Evolutionary conservation across 257 asterid species (phyloP), one percentile per base, ranked within the genome.

Genomic region (Penstemon davidsonii): DNA sequence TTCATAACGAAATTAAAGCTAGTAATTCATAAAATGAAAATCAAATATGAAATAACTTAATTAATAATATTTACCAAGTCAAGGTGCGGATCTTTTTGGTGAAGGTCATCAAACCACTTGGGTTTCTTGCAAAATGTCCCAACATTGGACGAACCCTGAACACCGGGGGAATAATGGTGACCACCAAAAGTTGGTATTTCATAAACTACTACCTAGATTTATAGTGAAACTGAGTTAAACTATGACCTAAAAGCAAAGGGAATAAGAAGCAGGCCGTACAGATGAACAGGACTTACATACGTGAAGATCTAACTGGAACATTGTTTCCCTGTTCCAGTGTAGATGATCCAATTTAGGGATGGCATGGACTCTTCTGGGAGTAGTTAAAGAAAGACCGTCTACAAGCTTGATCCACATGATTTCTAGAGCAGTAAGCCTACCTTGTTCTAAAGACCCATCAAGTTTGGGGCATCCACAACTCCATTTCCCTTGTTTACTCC

Each of bases 271-370:
- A 60, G 66, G 76, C 11, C 15, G 60, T 49, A 57, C 33, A 62
- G 71, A 69, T 53, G 40, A 77, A 57, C 68, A 75, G 56, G 95
- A 88, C 99, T 91, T 94, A 88, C 97, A 91, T 94, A 94, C 99
- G 91, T 94, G 99, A 78, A 88, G 91, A 87, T 94, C 92, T 70
- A 88, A 69, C 51, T 72, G 77, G 50, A 73, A 67, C 13, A 83
- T 55, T 41, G 42, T 74, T 60, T 80, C 80, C 25, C 88, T 71
- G 37, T 77, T 77, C 94, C 86, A 85, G 60, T 94, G 97, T 71
- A 91, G 64, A 75, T 87, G 97, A 81, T 87, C 90, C 75, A 87
- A 69, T 75, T 67, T 73, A 13, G 99, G 97, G 68, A 82, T 70
- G 75, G 67, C 62, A 58, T 42, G 70, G 62, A 54, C 70, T 60